Conservation (phyloP, 768 basidiomycete genomes). For the Termitomyces sp. region DNA sequence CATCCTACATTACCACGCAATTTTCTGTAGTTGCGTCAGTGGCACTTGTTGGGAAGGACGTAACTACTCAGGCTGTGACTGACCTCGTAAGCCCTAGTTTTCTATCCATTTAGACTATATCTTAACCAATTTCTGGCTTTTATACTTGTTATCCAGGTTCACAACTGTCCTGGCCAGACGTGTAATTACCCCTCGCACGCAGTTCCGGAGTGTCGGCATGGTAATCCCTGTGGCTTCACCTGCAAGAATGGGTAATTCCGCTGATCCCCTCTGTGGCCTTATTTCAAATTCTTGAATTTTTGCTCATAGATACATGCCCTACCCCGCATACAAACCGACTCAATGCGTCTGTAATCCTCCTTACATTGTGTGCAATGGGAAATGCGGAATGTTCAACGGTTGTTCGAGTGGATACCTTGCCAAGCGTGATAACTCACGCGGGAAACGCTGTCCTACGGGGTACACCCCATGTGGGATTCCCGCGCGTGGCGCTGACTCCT, state of each 20-base stretch:
- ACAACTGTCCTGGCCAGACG: conserved; percentile 10
- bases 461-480: conserved; percentile 38
- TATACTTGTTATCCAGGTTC: background rate
- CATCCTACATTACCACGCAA: conserved; percentile 27
- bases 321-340: conserved; percentile 26
- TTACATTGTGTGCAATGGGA: conserved; percentile 41
- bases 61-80: conserved; percentile 25
- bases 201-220: conserved; percentile 25
- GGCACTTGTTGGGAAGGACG: conserved; percentile 21
- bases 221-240: conserved; percentile 36
- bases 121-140: background rate
- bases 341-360: conserved; percentile 38
- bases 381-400: conserved; percentile 29
- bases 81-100: conserved; percentile 23
- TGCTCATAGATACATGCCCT: conserved; percentile 5
- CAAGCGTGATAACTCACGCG: conserved; percentile 24
- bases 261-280: background rate
- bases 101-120: background rate
- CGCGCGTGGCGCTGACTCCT: conserved; percentile 29
- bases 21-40: conserved; percentile 22
- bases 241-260: conserved; percentile 37
- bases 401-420: conserved; percentile 26
- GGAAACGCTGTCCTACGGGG: conserved; percentile 29
- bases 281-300: background rate
- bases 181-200: conserved; percentile 39